Conservation (phyloP, 1,284 basidiomycete genomes). For the Inonotus hispidus region DNA sequence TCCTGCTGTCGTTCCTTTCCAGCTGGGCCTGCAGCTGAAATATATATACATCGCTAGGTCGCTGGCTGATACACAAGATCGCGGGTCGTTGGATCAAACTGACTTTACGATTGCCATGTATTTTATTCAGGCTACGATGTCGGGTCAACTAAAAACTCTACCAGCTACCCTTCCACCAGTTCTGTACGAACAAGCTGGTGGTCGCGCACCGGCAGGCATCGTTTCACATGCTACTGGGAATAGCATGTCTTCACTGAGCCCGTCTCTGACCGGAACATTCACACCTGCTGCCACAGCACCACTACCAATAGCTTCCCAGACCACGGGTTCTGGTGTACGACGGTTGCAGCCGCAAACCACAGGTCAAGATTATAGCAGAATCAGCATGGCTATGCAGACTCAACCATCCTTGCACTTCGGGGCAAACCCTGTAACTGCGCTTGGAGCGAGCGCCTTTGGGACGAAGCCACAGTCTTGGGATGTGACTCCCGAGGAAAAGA, state of each 20-base stretch:
- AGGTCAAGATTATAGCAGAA: conserved; percentile 29
- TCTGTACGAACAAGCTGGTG: conserved; percentile 82
- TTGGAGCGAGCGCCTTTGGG: conserved; percentile 33
- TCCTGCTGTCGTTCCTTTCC: background rate
- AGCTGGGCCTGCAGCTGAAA: background rate
- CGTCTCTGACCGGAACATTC: conserved; percentile 38
- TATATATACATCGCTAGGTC: conserved; percentile 62
- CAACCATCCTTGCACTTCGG: conserved; percentile 9
- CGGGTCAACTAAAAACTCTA: conserved; percentile 67
- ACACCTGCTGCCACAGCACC: conserved; percentile 26
- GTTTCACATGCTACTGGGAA: conserved; percentile 55
- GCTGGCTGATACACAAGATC: conserved; percentile 90
- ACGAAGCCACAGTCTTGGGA: conserved; percentile 61
- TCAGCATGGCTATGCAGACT: conserved; percentile 9
- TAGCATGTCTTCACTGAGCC: conserved; percentile 49
- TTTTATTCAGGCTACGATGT: conserved; percentile 90
- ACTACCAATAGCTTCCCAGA: conserved; percentile 23
- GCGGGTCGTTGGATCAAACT: conserved; percentile 83
- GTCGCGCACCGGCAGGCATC: conserved; percentile 36
- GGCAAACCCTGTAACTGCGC: conserved; percentile 20
- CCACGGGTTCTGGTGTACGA: conserved; percentile 8
- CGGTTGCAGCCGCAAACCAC: conserved; percentile 38
- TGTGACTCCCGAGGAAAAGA: conserved; percentile 80
- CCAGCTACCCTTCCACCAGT: conserved; percentile 82
- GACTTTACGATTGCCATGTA: conserved; percentile 99